Conservation (phyloP, 257 asterid genomes). For the Coffea eugenioides region DNA sequence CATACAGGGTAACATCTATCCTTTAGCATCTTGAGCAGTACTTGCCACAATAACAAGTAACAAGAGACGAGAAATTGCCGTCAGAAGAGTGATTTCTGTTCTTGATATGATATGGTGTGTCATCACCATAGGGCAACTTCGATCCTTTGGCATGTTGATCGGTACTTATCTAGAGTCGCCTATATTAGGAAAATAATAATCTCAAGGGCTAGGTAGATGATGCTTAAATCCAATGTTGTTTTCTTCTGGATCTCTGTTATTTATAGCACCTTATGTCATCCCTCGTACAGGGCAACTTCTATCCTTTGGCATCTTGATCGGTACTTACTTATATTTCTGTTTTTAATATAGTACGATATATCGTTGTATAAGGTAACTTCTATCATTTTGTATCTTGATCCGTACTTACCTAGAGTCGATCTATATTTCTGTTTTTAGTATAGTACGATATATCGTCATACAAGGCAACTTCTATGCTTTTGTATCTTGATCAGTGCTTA, state of each 20-base stretch:
- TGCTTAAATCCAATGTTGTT: too few relatives aligned
- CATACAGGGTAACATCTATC: conserved; percentile 77
- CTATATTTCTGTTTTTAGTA: background rate
- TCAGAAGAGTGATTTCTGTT: conserved; percentile 22
- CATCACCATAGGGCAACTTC: conserved; percentile 40
- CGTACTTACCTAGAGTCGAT: conserved; percentile 9
- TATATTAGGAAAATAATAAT: too few relatives aligned
- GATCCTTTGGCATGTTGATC: conserved; percentile 74
- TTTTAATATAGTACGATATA: too few relatives aligned
- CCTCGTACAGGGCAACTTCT: conserved; percentile 64
- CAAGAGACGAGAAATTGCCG: conserved; percentile 7
- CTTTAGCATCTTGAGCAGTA: conserved; percentile 58
- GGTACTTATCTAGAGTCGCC: too few relatives aligned
- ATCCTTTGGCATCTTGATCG: conserved; percentile 73
- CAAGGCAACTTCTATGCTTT: conserved; percentile 70
- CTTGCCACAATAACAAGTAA: too few relatives aligned
- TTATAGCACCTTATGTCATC: too few relatives aligned
- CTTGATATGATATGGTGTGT: background rate
- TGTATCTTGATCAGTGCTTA: conserved; percentile 40
- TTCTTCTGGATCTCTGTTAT: too few relatives aligned
- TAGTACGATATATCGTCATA: too few relatives aligned
- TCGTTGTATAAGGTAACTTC: too few relatives aligned
- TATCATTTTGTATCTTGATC: too few relatives aligned
- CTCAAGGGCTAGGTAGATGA: too few relatives aligned
- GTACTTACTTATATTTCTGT: too few relatives aligned